These are phyloP conservation scores for Arthrinium phaeospermum DNA, from an alignment of 2,329 filamentous ascomycete species.

Conservation along the genomic window DNA sequence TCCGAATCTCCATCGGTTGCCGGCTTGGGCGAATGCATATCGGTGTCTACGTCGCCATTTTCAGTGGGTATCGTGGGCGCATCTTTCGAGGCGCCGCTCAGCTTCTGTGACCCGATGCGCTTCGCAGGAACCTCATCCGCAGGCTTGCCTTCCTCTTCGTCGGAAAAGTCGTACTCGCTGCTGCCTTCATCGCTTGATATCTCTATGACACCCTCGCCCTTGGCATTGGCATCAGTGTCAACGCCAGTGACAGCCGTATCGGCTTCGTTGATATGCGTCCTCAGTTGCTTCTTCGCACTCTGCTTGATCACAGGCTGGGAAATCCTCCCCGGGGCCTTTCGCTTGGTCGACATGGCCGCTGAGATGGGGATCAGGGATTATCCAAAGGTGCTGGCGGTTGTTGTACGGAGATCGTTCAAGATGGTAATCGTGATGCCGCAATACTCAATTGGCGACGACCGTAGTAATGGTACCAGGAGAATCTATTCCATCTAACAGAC, in stretches of 20 bases:
- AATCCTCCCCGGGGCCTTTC: conserved; percentile 64
- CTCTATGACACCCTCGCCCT: conserved; percentile 53
- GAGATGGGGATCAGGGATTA: not conserved
- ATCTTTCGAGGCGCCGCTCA: conserved; percentile 26
- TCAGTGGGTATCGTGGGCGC: conserved; percentile 30
- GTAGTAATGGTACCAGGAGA: too few relatives aligned
- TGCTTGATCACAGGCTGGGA: conserved; percentile 60
- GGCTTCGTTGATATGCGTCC: conserved; percentile 63
- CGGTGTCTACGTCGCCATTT: conserved; percentile 37
- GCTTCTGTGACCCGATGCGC: conserved; percentile 21
- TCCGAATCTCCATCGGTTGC: conserved; percentile 48
- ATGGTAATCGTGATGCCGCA: not conserved
- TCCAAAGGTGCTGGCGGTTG: not conserved
- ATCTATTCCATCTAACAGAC: not conserved
- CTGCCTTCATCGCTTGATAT: conserved; percentile 62
- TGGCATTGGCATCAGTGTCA: conserved; percentile 40
- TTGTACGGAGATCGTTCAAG: not conserved
- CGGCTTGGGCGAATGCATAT: conserved; percentile 36
- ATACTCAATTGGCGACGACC: not conserved
- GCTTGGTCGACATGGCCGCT: conserved; percentile 62
- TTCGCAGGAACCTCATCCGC: conserved; percentile 27
- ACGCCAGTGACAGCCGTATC: conserved; percentile 57
- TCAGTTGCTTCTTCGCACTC: conserved; percentile 56
- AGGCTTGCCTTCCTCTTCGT: conserved; percentile 43
- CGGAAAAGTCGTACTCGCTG: conserved; percentile 52